Conservation (phyloP, 768 basidiomycete genomes). For the Gymnopilus junonius region DNA sequence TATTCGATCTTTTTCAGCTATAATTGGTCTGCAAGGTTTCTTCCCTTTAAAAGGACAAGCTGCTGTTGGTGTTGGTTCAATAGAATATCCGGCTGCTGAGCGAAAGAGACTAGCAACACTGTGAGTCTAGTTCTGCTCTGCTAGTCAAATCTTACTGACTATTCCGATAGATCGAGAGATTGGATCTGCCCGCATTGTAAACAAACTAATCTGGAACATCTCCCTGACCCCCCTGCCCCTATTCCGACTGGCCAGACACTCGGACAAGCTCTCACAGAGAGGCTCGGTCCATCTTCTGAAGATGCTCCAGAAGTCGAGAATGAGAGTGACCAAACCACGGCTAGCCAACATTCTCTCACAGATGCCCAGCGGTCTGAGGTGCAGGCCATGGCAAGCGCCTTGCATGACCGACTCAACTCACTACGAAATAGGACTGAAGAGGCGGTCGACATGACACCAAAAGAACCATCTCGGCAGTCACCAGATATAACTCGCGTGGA, state of each 20-base stretch:
- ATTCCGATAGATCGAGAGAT: constrained; percentile 65
- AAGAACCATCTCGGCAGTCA: background rate
- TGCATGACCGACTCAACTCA: constrained; percentile 12
- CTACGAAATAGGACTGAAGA: constrained; percentile 2
- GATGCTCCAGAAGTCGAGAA: background rate
- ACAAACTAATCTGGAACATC: constrained; percentile 64
- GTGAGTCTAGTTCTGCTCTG: constrained; percentile 46
- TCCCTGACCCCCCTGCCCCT: constrained; percentile 63
- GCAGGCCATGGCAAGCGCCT: constrained; percentile 14
- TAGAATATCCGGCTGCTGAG: constrained; percentile 77
- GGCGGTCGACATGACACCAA: background rate
- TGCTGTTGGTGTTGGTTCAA: constrained; percentile 85
- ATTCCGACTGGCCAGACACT: constrained; percentile 5
- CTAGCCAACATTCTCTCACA: background rate
- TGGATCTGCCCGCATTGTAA: constrained; percentile 83
- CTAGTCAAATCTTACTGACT: background rate
- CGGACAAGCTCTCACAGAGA: background rate
- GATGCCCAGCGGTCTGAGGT: constrained; percentile 6
- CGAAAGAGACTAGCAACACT: constrained; percentile 77
- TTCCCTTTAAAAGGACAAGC: constrained; percentile 89
- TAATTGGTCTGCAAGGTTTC: constrained; percentile 87
- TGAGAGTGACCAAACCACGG: background rate
- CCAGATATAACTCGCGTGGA: constrained; percentile 5
- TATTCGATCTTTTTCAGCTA: constrained; percentile 52
- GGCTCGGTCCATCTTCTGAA: background rate